These are phyloP conservation scores for Phaffia australis DNA, from an alignment of 768 basidiomycete genomes.

Conservation along the genomic window DNA sequence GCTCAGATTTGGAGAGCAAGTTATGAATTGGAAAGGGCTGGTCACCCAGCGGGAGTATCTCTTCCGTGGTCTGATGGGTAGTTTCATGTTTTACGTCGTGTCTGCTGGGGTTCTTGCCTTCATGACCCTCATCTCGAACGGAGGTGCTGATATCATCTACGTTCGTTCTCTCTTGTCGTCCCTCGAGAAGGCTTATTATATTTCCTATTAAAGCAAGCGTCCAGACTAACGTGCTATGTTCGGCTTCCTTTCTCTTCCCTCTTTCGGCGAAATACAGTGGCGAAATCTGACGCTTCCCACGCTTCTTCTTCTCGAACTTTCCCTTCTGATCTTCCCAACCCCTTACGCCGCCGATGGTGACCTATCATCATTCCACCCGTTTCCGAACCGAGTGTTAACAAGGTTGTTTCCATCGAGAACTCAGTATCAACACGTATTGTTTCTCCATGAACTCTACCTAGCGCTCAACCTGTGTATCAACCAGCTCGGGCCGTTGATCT, in stretches of 20 bases:
- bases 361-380: background rate
- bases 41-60: slow-evolving; percentile 22
- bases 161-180: slow-evolving; percentile 6
- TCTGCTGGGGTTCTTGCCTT: slow-evolving; percentile 1
- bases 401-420: slow-evolving; percentile 11
- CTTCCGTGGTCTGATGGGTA: background rate
- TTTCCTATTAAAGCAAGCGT: background rate
- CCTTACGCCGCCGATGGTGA: background rate
- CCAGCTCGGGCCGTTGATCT: slow-evolving; percentile 22
- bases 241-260: background rate
- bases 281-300: slow-evolving; percentile 16
- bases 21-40: background rate
- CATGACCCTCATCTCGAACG: slow-evolving; percentile 11
- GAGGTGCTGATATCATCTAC: background rate
- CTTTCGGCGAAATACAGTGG: slow-evolving; percentile 7
- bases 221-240: background rate
- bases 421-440: slow-evolving; percentile 17
- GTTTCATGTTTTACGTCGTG: slow-evolving; percentile 15
- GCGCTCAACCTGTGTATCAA: slow-evolving; percentile 4
- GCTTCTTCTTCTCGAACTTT: slow-evolving; percentile 22
- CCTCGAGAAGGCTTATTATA: background rate
- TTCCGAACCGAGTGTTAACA: slow-evolving; percentile 8
- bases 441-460: slow-evolving; percentile 15
- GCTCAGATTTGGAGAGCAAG: slow-evolving; percentile 8
- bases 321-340: slow-evolving; percentile 15